A percentile compares a stretch with the other conserved stretches of the same genome.
Conservation (phyloP, 2,329 filamentous ascomycete species). For the Aspergillus pseudoviridinutans region DNA sequence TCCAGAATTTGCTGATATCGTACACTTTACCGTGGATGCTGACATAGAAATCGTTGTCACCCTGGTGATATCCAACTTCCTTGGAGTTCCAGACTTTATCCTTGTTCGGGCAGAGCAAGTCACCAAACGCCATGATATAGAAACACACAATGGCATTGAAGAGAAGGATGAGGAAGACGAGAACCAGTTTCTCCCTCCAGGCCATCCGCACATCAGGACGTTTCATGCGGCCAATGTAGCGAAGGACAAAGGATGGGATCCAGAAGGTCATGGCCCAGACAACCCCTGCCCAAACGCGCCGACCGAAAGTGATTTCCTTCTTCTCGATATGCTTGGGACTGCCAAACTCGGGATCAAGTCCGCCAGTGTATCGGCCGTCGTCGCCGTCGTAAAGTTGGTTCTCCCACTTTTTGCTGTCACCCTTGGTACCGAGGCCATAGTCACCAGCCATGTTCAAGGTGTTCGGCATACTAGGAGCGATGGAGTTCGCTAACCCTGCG, state of each 20-base stretch:
- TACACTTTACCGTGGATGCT: conserved; percentile 86
- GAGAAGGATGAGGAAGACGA: conserved; percentile 75
- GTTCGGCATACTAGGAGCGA: conserved; percentile 44
- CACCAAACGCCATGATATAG: conserved; percentile 85
- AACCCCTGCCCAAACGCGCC: conserved; percentile 74
- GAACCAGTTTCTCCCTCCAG: conserved; percentile 90
- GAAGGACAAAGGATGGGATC: conserved; percentile 82
- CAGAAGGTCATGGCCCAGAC: conserved; percentile 90
- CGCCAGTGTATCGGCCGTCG: conserved; percentile 61
- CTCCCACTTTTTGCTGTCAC: conserved; percentile 70
- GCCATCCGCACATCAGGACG: conserved; percentile 94
- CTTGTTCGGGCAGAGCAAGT: conserved; percentile 80
- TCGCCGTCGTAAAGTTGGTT: conserved; percentile 67
- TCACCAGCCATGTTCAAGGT: conserved; percentile 67
- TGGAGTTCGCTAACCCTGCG: conserved; percentile 52
- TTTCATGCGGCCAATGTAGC: conserved; percentile 89
- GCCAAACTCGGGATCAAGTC: conserved; percentile 72
- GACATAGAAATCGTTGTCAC: conserved; percentile 77
- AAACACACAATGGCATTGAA: conserved; percentile 82
- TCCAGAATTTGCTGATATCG: conserved; percentile 87
- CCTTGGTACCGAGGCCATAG: conserved; percentile 83
- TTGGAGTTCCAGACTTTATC: conserved; percentile 79
- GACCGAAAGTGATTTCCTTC: conserved; percentile 57
- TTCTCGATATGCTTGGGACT: conserved; percentile 73
- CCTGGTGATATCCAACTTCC: conserved; percentile 68